These are phyloP conservation scores for Heliamphora pulchella DNA, from an alignment of 179 eudicot species.

Conservation along the genomic window DNA sequence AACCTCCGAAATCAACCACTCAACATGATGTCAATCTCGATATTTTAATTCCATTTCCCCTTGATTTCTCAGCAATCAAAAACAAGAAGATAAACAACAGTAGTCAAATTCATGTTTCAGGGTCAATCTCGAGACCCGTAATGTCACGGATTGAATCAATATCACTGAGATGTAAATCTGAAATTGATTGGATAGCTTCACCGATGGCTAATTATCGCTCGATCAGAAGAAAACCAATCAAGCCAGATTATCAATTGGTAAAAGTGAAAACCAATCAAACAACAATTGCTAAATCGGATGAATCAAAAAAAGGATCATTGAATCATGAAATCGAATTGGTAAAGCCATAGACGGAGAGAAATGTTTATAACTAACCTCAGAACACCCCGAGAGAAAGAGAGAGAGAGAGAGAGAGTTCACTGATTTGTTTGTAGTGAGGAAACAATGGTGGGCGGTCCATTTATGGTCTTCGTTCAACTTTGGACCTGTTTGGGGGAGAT, in stretches of 20 bases:
- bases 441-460: too few relatives aligned
- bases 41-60: neutral
- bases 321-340: neutral
- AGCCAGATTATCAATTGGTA: neutral
- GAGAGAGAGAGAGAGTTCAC: constrained; percentile 11
- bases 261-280: neutral
- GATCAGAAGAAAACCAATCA: neutral
- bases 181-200: neutral
- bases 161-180: neutral
- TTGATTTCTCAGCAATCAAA: neutral
- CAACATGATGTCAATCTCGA: too few relatives aligned
- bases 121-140: neutral
- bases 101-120: neutral
- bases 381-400: neutral
- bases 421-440: too few relatives aligned
- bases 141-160: neutral
- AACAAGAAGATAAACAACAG: neutral
- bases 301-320: neutral
- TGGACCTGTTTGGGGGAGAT: too few relatives aligned
- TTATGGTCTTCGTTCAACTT: too few relatives aligned
- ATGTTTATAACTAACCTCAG: constrained; percentile 1
- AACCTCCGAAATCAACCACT: neutral
- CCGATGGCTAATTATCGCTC: neutral
- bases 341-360: neutral
- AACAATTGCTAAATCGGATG: neutral